phyloP scores from a whole-genome alignment of 768 basidiomycete genomes.

The Kwoniella botswanensis region DNA sequence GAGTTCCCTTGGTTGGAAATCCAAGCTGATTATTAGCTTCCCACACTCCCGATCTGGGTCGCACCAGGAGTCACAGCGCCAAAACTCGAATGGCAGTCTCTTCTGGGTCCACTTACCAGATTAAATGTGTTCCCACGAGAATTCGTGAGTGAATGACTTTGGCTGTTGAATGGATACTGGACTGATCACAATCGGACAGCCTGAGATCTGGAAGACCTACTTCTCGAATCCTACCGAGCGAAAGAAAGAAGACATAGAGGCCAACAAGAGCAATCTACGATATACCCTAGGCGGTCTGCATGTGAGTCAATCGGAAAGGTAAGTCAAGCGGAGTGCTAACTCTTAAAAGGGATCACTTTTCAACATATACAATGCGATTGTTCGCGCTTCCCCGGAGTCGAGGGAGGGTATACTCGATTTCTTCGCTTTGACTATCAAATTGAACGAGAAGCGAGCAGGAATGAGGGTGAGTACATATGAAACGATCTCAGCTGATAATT shows the following conservation, averaged over 20 bases:
- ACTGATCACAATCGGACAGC: conserved; percentile 62
- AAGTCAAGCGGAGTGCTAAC: too few relatives aligned
- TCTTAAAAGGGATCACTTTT: conserved; percentile 66
- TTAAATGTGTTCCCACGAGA: conserved; percentile 85
- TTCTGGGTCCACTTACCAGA: conserved; percentile 83
- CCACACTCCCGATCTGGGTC: conserved; percentile 53
- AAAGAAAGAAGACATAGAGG: conserved; percentile 73
- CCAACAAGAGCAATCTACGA: conserved; percentile 82
- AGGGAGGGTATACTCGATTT: conserved; percentile 82
- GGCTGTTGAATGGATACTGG: not conserved
- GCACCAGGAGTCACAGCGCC: conserved; percentile 46
- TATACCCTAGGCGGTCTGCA: conserved; percentile 83
- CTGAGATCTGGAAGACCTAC: conserved; percentile 73
- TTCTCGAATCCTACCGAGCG: conserved; percentile 86
- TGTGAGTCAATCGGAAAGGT: conserved; percentile 59
- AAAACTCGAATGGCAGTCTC: conserved; percentile 61
- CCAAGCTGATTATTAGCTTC: conserved; percentile 45
- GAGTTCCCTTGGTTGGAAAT: conserved; percentile 13
- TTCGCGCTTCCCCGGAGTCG: conserved; percentile 76
- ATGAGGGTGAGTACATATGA: conserved; percentile 68
- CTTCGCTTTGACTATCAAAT: conserved; percentile 72
- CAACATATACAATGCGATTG: conserved; percentile 83
- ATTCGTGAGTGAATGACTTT: conserved; percentile 66
- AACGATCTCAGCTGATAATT: conserved; percentile 12
- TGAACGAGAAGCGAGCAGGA: conserved; percentile 87